These are phyloP conservation scores for Boletus reticuloceps DNA, from an alignment of 768 basidiomycete species.

Conservation along the genomic window DNA sequence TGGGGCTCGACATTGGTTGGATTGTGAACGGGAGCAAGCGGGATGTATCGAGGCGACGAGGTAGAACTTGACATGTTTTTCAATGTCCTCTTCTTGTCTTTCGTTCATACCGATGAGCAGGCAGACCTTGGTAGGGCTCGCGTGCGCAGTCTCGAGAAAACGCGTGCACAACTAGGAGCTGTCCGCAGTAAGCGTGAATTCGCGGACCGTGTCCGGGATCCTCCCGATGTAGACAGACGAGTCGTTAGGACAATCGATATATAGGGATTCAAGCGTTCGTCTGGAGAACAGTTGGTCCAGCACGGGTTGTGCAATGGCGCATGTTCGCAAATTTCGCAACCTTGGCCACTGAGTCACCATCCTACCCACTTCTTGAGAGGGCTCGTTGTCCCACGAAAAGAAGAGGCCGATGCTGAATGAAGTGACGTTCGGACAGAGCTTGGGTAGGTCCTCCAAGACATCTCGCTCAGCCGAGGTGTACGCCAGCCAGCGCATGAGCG, in stretches of 20 bases:
- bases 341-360: slow-evolving; percentile 17
- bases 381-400: slow-evolving; percentile 10
- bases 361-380: slow-evolving; percentile 7
- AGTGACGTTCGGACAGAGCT: slow-evolving; percentile 19
- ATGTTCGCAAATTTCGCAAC: slow-evolving; percentile 8
- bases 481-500: slow-evolving; percentile 11
- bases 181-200: slow-evolving; percentile 7
- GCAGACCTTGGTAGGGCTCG: slow-evolving; percentile 6
- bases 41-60: slow-evolving; percentile 10
- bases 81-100: background rate
- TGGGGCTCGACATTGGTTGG: background rate
- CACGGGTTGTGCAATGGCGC: slow-evolving; percentile 9
- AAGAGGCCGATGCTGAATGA: slow-evolving; percentile 11
- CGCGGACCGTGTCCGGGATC: slow-evolving; percentile 12
- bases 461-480: slow-evolving; percentile 9
- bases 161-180: slow-evolving; percentile 1
- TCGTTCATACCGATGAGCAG: slow-evolving; percentile 9
- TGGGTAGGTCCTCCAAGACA: slow-evolving; percentile 13
- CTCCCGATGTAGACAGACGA: slow-evolving; percentile 10
- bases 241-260: slow-evolving; percentile 7
- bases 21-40: slow-evolving; percentile 5
- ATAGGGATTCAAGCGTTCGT: slow-evolving; percentile 7
- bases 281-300: slow-evolving; percentile 10
- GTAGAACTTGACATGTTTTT: slow-evolving; percentile 7
- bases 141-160: slow-evolving; percentile 10